A percentile compares a stretch with the other conserved stretches of the same genome.
Conservation (phyloP, 2,329 filamentous ascomycete genomes). For the Cladosporium austrohemisphaericum region DNA sequence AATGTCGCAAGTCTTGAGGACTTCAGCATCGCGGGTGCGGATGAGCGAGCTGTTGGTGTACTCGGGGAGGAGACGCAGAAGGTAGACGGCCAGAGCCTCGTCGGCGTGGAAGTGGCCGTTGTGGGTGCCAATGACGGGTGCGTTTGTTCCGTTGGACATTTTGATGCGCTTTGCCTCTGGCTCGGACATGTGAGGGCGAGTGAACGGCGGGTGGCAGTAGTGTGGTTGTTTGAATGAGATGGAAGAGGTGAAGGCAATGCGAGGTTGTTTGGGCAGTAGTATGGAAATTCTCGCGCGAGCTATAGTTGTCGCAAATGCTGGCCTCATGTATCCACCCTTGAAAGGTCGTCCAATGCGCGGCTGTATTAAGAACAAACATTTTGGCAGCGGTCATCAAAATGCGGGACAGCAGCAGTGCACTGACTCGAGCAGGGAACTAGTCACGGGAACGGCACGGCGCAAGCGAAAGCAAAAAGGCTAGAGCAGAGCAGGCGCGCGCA, state of each 20-base stretch:
- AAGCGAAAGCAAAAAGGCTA: neutral
- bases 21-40: conserved; percentile 78
- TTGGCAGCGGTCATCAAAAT: neutral
- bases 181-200: conserved; percentile 18
- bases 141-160: conserved; percentile 50
- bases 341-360: neutral
- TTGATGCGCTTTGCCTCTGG: conserved; percentile 73
- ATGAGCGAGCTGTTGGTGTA: conserved; percentile 73
- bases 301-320: conserved; percentile 5
- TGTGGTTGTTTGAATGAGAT: neutral
- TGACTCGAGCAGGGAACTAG: no score
- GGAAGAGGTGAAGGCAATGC: neutral
- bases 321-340: conserved; percentile 13
- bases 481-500: neutral
- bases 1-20: conserved; percentile 80
- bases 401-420: no score
- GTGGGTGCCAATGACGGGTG: conserved; percentile 77
- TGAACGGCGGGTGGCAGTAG: neutral
- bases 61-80: conserved; percentile 81
- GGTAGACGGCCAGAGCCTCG: conserved; percentile 93
- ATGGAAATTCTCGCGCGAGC: conserved; percentile 13
- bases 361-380: neutral
- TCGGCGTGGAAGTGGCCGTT: conserved; percentile 99
- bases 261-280: neutral
- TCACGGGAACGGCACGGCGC: no score